Percentiles rank a stretch among this genome's conserved stretches.
These are phyloP conservation scores for Gaeumannomyces sp. DNA, from an alignment of 2,329 filamentous ascomycete species.

Conservation along the genomic window DNA sequence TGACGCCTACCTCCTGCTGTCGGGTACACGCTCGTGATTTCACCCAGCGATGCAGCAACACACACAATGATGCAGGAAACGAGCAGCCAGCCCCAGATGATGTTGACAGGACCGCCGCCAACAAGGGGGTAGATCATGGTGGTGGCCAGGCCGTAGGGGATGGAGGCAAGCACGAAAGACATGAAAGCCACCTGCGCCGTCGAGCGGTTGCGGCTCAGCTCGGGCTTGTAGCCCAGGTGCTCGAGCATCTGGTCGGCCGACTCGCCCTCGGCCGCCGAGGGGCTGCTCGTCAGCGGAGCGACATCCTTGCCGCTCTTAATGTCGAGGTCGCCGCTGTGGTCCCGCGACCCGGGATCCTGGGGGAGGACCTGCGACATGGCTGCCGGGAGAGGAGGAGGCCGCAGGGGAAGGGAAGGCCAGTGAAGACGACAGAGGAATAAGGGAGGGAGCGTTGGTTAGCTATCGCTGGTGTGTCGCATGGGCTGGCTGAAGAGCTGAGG, in stretches of 20 bases:
- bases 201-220: constrained; percentile 52
- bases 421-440: too few relatives aligned
- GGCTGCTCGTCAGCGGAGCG: neutral
- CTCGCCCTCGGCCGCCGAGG: neutral
- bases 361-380: neutral
- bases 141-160: constrained; percentile 67
- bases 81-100: constrained; percentile 67
- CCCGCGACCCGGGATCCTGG: neutral
- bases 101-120: constrained; percentile 60
- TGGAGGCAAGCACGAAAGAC: constrained; percentile 54
- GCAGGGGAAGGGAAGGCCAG: too few relatives aligned
- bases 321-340: neutral
- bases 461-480: neutral
- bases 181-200: constrained; percentile 56
- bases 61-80: constrained; percentile 66
- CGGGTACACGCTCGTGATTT: constrained; percentile 70
- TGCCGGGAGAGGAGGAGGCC: too few relatives aligned
- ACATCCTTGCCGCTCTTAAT: neutral
- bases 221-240: constrained; percentile 49
- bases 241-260: constrained; percentile 10
- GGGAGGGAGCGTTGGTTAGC: neutral
- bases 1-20: constrained; percentile 55
- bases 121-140: constrained; percentile 62
- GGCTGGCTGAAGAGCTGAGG: neutral
- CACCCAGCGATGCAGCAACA: constrained; percentile 63